phyloP scores from a whole-genome alignment of 2,329 filamentous ascomycete genomes.

The Colletotrichum noveboracense region DNA sequence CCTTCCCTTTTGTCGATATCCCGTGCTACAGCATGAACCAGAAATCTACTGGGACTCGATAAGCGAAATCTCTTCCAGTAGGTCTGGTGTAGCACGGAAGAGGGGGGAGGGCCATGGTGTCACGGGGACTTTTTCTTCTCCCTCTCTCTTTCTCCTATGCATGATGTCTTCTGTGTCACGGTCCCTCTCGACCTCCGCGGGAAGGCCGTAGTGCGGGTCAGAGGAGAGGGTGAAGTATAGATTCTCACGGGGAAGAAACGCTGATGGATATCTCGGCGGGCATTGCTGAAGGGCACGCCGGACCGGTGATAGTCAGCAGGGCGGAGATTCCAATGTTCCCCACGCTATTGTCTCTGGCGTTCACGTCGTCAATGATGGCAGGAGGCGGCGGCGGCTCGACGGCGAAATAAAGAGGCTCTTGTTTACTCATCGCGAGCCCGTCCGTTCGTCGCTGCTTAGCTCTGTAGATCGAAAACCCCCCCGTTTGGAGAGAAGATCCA shows the following conservation, averaged over 20 bases:
- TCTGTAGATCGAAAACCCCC: neutral
- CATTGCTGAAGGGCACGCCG: neutral
- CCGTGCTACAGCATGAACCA: neutral
- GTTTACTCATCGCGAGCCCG: neutral
- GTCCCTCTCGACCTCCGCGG: neutral
- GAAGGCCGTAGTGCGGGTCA: neutral
- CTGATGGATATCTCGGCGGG: neutral
- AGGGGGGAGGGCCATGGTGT: neutral
- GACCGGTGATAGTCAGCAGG: neutral
- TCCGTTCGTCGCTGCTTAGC: neutral
- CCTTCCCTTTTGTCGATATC: neutral
- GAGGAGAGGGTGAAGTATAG: neutral
- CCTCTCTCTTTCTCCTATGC: neutral
- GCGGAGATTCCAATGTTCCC: neutral
- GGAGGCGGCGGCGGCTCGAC: no score
- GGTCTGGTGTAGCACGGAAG: neutral
- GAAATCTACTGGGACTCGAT: conserved; percentile 13
- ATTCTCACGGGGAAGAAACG: neutral
- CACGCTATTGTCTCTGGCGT: neutral
- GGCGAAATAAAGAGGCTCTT: neutral
- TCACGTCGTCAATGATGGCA: neutral
- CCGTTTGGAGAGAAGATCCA: neutral
- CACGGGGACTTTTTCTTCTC: neutral
- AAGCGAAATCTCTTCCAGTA: conserved; percentile 3
- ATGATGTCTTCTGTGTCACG: neutral